Base-by-base conservation (phyloP, 768 basidiomycete species). In the Suillus subluteus region DNA sequence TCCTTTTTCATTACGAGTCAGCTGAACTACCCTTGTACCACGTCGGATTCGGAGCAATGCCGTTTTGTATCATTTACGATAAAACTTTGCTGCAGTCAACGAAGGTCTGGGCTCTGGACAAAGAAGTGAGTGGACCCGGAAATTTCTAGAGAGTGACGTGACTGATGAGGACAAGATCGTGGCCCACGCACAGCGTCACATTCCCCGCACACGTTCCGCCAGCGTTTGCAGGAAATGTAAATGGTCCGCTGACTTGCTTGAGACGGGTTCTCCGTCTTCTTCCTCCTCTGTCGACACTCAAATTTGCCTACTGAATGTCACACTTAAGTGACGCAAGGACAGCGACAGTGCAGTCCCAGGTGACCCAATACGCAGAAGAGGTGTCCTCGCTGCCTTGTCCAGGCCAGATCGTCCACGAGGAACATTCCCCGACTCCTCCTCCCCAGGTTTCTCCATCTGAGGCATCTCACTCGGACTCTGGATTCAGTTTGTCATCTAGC, bases 381-480 rank as follows among this genome's bases (percentile, higher is more conserved):
- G 50, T 58, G 5, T 58, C 30, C 62, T 58, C 62, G 13, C 32
- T 44, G 9, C 15, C 30, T 58, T 56, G 30, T 32, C 16, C 52
- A 63, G 55, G 62, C 62, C 46, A 63, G 62, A 32, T 59, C 38
- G 15, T 35, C 37, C 32, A 35, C 18, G 58, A 62, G 32, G 70
- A 66, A 63, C 48, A 44, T 16, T 59, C 58, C 40, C 40, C 58
- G 23, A 55, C 48, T 54, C 69, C 65, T 5, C 55, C 35, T 52
- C 48, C 26, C 16, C 50, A 62, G n/a, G n/a, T 59, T 8, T 64
- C 64, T 13, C 59, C 62, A 35, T 61, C 74, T 7, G 62, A 68
- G 41, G 73, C 74, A 0, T 73, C 76, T 2, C 68, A 69, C 32
- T 76, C 76, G 0, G 75, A 77, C 30, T 78, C 77, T 5, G 75